Conservation (phyloP, 306 rosid genomes). For the Calophaca sinica region DNA sequence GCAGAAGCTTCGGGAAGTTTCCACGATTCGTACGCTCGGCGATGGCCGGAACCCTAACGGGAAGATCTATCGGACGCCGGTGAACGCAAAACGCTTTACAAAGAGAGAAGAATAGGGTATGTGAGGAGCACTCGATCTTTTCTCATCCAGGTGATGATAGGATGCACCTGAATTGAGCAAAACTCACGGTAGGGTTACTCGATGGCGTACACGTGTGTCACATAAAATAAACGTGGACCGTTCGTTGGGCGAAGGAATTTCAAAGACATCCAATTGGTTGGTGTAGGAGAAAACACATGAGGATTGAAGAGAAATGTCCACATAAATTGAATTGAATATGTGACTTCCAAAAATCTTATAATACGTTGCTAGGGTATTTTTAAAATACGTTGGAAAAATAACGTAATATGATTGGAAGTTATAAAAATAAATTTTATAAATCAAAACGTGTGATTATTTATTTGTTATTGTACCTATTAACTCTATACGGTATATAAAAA, state of each 20-base stretch:
- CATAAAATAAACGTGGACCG: constrained; percentile 3
- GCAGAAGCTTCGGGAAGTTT: constrained; percentile 29
- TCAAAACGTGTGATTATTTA: too few species aligned
- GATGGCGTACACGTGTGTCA: constrained; percentile 40
- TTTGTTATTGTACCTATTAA: too few species aligned
- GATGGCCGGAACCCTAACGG: constrained; percentile 33
- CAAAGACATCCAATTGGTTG: neutral
- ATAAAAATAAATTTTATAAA: too few species aligned
- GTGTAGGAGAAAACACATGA: neutral
- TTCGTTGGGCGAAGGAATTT: neutral
- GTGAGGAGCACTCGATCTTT: constrained; percentile 49
- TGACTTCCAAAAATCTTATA: too few species aligned
- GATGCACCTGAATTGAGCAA: constrained; percentile 32
- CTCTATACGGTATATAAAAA: too few species aligned
- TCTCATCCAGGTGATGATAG: constrained; percentile 13
- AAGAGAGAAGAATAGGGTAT: constrained; percentile 38
- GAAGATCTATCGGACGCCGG: constrained; percentile 39
- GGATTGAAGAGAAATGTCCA: neutral
- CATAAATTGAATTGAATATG: neutral
- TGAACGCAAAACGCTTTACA: neutral
- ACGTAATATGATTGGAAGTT: too few species aligned
- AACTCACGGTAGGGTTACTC: constrained; percentile 19
- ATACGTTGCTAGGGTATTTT: too few species aligned
- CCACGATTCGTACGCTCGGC: constrained; percentile 32
- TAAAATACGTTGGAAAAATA: too few species aligned